Conservation (phyloP, 73 alveolate genomes). For the Tetrahymena borealis region DNA sequence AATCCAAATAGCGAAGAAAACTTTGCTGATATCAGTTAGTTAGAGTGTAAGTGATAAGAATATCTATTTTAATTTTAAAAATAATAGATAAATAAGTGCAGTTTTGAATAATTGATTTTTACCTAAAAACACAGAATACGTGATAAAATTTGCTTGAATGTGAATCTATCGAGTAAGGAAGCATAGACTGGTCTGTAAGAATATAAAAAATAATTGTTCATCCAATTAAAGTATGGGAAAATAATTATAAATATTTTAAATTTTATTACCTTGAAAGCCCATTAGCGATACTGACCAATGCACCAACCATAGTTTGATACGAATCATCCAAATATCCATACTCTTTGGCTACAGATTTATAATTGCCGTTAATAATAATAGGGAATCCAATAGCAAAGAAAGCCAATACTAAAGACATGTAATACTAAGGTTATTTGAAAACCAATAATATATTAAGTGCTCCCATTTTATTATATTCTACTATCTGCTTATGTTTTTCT, state of each 20-base stretch:
- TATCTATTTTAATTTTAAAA: not conserved
- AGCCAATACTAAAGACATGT: not conserved
- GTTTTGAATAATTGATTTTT: not conserved
- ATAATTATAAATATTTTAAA: too few relatives aligned
- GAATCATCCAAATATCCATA: not conserved
- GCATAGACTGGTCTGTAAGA: not conserved
- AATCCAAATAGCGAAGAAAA: not conserved
- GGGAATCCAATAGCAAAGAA: not conserved
- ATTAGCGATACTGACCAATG: not conserved
- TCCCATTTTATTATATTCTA: not conserved
- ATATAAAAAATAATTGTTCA: not conserved
- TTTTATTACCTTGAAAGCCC: not conserved
- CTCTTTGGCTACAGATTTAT: not conserved
- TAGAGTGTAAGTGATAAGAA: not conserved
- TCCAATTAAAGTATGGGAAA: not conserved
- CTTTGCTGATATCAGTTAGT: not conserved
- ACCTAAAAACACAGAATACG: not conserved
- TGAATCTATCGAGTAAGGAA: not conserved
- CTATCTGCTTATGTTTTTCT: not conserved
- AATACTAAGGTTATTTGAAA: not conserved
- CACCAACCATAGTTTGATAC: not conserved
- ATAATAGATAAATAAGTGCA: not conserved
- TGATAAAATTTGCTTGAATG: not conserved
- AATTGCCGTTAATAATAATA: not conserved
- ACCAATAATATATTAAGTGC: not conserved